Evolutionary conservation across 495 filamentous ascomycete genomes (phyloP), one percentile per base, ranked within the genome.

Genomic region (Lichina pygmaea): DNA sequence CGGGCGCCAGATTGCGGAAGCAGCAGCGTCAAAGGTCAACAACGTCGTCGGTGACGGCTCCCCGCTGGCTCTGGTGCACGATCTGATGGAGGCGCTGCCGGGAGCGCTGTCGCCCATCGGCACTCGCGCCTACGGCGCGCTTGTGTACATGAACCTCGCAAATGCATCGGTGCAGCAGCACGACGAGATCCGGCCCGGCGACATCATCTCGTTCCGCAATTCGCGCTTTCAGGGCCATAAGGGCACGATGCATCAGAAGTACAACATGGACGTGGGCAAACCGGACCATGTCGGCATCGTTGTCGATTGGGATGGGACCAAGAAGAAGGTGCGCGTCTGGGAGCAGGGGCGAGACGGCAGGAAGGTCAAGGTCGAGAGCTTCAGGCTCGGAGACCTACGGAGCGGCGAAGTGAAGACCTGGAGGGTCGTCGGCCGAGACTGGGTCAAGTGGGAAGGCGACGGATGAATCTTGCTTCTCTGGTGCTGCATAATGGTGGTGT

Each of bases 301-400:
- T n/a, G 70, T 84, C 9, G 89, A 97, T 56, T 97, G 89, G 89
- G 89, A 97, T 58, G 89, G 89, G 33, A 93, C 84, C 30, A 93
- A 94, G 68, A 94, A 93, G 72, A 93, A 93, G 68, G 77, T 97
- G 34, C 64, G 86, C 37, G 86, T 76, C 0, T 95, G 81, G 80
- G 89, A 97, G 55, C 89, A 97, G 55, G 89, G 86, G 0, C 65
- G 89, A 33, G 89, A 95, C 61, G 86, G 75, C 56, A 89, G 77
- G 62, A 95, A 94, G 64, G 80, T 91, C 36, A 91, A 86, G 64
- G 62, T 81, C 46, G 86, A 95, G 65, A 85, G 81, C 58, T 95
- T 81, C 57, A 85, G 86, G 63, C 65, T 97, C 44, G 84, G 82
- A 36, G 89, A 97, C 62, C 54, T 97, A 54, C 68, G 81, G 56